Evolutionary conservation across 2,329 filamentous ascomycete genomes (phyloP).

Genomic region (Fusarium acutatum): DNA sequence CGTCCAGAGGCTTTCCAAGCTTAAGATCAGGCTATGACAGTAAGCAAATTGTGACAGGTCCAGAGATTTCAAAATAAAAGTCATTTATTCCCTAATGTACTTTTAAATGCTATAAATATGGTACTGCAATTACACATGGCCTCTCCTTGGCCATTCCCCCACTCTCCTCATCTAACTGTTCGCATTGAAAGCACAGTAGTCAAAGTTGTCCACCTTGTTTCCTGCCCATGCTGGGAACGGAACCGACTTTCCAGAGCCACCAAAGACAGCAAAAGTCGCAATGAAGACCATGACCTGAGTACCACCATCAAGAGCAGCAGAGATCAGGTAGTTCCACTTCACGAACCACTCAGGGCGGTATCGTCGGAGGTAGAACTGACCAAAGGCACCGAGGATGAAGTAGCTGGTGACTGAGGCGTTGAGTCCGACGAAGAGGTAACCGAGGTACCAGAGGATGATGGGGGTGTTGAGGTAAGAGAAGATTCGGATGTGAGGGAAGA

Average conservation of each 20-base stretch:
- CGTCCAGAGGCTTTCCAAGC: too few relatives aligned
- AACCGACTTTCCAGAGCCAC: slow-evolving; percentile 53
- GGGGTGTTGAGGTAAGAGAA: slow-evolving; percentile 58
- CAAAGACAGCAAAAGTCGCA: slow-evolving; percentile 64
- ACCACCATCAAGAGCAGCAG: slow-evolving; percentile 61
- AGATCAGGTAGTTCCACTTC: slow-evolving; percentile 62
- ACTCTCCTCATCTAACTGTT: not conserved
- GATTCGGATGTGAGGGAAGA: slow-evolving; percentile 53
- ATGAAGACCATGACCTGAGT: slow-evolving; percentile 59
- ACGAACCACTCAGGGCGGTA: slow-evolving; percentile 60
- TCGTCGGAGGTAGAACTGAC: slow-evolving; percentile 62
- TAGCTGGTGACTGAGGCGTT: slow-evolving; percentile 62
- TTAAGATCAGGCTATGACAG: too few relatives aligned
- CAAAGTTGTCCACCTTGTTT: slow-evolving; percentile 49
- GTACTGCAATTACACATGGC: not conserved
- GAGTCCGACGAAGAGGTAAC: slow-evolving; percentile 44
- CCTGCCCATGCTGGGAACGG: slow-evolving; percentile 64
- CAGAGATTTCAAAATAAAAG: not conserved
- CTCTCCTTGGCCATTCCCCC: not conserved
- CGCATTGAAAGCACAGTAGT: slow-evolving; percentile 1
- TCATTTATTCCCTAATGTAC: not conserved
- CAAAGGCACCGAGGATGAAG: slow-evolving; percentile 58
- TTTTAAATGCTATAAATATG: not conserved
- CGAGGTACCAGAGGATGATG: slow-evolving; percentile 50
- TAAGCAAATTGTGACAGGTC: not conserved